Evolutionary conservation across 1,284 basidiomycete species (phyloP), one percentile per base, ranked within the genome.

Genomic region (Malassezia pachydermatis): DNA sequence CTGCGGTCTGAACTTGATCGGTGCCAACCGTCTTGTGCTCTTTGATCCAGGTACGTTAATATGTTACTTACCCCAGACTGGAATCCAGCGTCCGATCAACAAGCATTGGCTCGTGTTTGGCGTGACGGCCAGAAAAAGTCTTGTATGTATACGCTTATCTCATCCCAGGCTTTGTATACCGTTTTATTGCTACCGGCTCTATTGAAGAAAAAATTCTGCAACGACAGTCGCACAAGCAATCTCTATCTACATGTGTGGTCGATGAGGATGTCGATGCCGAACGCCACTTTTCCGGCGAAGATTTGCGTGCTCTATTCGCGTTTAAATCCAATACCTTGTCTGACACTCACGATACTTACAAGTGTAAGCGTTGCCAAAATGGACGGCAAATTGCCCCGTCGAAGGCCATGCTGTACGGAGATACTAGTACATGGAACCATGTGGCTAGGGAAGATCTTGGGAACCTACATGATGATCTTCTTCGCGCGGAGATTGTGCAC

Each of bases 131-230:
- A 98, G 73, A 99, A 95, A 80, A 98, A 98, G 80, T 58, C 58
- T 22, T 61, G 19, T 23, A 48, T 43, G 43, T 57, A 45, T 35
- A 36, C 42, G 17, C 42, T 35, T 7, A 46, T 41, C 41, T 44
- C 45, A n/a, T 29, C 28, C 13, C 50, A 88, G 85, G 87, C 71
- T 98, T 96, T 62, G 92, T 96, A 2, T 98, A 98, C 69, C 87
- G 92, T 17, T 98, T 96, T 74, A 90, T 95, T 63, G 85, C 88
- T 1, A 94, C 92, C 0, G 92, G 92, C 1, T 94, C 90, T 2
- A 95, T 99, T 58, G 94, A 99, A 74, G 94, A 99, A 74, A 98
- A 96, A 77, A 94, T 96, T 56, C 89, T 94, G 73, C 89, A 95
- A 73, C 77, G 74, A 4, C 73, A 74, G 51, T 89, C 90, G 34